These are phyloP conservation scores for Camellia sinensis DNA, from an alignment of 148 eudicot species.

Conservation along the genomic window DNA sequence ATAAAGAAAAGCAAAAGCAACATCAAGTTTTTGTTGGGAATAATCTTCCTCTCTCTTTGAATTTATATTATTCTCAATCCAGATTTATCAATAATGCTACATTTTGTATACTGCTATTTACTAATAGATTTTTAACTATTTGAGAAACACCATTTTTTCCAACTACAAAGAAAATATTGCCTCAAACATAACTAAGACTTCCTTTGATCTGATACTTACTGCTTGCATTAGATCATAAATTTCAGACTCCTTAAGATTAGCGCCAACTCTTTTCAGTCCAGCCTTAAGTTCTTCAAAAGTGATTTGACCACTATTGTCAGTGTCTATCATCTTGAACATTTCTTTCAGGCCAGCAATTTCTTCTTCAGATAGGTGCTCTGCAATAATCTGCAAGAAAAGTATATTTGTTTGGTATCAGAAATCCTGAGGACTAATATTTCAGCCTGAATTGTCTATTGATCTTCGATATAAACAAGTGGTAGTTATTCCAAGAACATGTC, in stretches of 20 bases:
- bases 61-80: too few relatives aligned
- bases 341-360: slow-evolving; percentile 91
- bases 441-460: too few relatives aligned
- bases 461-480: background rate
- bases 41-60: too few relatives aligned
- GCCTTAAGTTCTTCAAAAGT: slow-evolving; percentile 83
- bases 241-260: slow-evolving; percentile 81
- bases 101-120: background rate
- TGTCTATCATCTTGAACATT: slow-evolving; percentile 90
- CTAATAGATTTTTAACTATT: background rate
- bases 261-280: slow-evolving; percentile 75
- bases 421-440: background rate
- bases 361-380: slow-evolving; percentile 82
- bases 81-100: too few relatives aligned
- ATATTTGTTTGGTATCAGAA: background rate
- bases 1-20: too few relatives aligned
- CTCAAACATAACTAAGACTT: background rate
- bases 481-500: background rate
- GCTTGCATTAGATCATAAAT: slow-evolving; percentile 80
- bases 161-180: background rate
- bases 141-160: background rate
- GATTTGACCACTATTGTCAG: slow-evolving; percentile 81
- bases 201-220: slow-evolving; percentile 41
- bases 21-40: too few relatives aligned
- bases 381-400: slow-evolving; percentile 55